A percentile compares a stretch with the other conserved stretches of the same genome.
These are phyloP conservation scores for Microbotryum violaceum DNA, from an alignment of 1,284 basidiomycete genomes.

Conservation along the genomic window DNA sequence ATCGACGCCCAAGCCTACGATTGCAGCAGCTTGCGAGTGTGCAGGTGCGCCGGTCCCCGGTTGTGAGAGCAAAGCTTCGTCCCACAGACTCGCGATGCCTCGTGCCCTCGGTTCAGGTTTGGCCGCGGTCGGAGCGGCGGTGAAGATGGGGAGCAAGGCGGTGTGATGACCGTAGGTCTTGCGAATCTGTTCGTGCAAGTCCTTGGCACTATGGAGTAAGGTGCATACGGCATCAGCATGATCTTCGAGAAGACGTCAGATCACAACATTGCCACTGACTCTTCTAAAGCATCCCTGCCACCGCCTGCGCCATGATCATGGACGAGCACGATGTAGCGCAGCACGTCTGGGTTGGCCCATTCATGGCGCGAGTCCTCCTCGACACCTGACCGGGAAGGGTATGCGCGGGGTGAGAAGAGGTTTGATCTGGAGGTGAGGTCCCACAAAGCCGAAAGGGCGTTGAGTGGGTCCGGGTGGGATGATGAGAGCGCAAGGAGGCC, in stretches of 20 bases:
- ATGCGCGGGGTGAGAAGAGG: slow-evolving; percentile 26
- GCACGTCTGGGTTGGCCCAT: slow-evolving; percentile 27
- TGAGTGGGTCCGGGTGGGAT: slow-evolving; percentile 36
- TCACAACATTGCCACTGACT: slow-evolving; percentile 10
- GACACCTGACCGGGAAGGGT: slow-evolving; percentile 7
- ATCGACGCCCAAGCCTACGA: too few species aligned
- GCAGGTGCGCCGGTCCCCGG: background rate
- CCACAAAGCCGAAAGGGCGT: slow-evolving; percentile 35
- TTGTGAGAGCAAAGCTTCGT: slow-evolving; percentile 3
- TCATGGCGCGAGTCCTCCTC: slow-evolving; percentile 23
- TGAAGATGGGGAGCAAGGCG: slow-evolving; percentile 31
- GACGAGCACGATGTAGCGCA: slow-evolving; percentile 37
- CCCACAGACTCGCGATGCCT: slow-evolving; percentile 6
- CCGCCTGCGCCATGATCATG: slow-evolving; percentile 30
- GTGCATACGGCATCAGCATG: background rate
- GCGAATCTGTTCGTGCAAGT: slow-evolving; percentile 31
- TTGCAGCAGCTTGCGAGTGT: background rate
- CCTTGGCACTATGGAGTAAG: slow-evolving; percentile 10
- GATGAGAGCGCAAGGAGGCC: slow-evolving; percentile 36
- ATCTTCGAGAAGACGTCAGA: background rate
- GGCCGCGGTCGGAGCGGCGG: slow-evolving; percentile 5
- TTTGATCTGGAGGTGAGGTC: slow-evolving; percentile 28
- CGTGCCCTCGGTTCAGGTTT: slow-evolving; percentile 4
- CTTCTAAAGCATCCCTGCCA: slow-evolving; percentile 12
- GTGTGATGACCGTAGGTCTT: slow-evolving; percentile 36